phyloP scores from a whole-genome alignment of 306 rosid species.

The Castanopsis chinensis region DNA sequence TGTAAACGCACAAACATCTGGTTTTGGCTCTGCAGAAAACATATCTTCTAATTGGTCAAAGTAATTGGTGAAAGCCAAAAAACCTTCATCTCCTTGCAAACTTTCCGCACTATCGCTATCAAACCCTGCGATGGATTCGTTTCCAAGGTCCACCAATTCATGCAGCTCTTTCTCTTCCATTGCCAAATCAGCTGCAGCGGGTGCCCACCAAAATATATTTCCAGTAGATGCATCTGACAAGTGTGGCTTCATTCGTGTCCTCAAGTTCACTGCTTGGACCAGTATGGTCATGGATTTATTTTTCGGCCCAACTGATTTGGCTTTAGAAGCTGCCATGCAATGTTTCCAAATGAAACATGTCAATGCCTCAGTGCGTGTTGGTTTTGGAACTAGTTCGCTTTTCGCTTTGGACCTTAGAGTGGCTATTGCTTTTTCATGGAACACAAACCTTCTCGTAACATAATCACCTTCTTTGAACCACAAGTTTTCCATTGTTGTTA shows the following conservation, averaged over 20 bases:
- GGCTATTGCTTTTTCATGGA: conserved; percentile 24
- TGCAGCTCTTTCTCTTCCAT: not conserved
- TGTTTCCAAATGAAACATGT: conserved; percentile 46
- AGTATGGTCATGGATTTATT: conserved; percentile 12
- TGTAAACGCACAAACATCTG: conserved; percentile 27
- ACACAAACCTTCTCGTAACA: conserved; percentile 42
- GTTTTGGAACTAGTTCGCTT: conserved; percentile 21
- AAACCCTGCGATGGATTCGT: not conserved
- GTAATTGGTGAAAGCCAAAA: conserved; percentile 30
- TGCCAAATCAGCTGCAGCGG: not conserved
- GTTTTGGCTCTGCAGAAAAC: not conserved
- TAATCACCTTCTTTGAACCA: conserved; percentile 31
- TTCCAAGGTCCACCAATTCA: not conserved
- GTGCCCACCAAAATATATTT: conserved; percentile 5
- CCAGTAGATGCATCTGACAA: too few relatives aligned
- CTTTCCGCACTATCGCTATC: not conserved
- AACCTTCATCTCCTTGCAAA: conserved; percentile 34
- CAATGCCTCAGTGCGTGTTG: conserved; percentile 38
- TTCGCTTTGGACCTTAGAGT: conserved; percentile 21
- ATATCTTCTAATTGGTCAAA: conserved; percentile 21
- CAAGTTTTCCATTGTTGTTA: not conserved
- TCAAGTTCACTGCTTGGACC: conserved; percentile 40
- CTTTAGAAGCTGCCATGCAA: conserved; percentile 28
- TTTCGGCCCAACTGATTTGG: not conserved
- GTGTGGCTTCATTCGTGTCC: conserved; percentile 23